A percentile compares a stretch with the other conserved stretches of the same genome.
These are phyloP conservation scores for Trichoderma koningiopsis DNA, from an alignment of 2,329 filamentous ascomycete genomes.

Conservation along the genomic window DNA sequence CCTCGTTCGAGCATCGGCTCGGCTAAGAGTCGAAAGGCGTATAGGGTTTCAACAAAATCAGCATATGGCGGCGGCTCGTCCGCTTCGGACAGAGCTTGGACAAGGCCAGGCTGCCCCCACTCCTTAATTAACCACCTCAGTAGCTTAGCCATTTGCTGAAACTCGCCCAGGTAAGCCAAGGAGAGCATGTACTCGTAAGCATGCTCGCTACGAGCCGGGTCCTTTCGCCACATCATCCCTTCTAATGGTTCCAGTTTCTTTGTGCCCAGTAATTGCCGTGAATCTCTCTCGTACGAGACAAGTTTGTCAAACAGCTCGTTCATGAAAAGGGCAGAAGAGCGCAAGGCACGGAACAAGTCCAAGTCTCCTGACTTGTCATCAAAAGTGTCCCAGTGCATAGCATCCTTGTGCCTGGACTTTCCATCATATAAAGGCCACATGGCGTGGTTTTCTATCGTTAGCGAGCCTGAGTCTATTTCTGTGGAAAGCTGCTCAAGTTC, in stretches of 20 bases:
- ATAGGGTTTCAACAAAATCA: conserved; percentile 45
- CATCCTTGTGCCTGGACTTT: not conserved
- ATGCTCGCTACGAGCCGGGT: conserved; percentile 42
- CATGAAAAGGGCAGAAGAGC: conserved; percentile 31
- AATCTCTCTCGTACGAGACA: conserved; percentile 32
- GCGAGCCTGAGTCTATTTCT: conserved; percentile 27
- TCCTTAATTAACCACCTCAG: conserved; percentile 61
- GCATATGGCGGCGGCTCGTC: conserved; percentile 39
- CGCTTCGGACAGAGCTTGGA: conserved; percentile 41
- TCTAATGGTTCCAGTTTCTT: conserved; percentile 38
- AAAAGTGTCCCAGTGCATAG: conserved; percentile 14
- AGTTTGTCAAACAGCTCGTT: conserved; percentile 36
- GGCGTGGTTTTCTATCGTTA: conserved; percentile 15
- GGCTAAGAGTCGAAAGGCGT: conserved; percentile 52
- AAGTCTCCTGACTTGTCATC: not conserved
- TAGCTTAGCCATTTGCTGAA: conserved; percentile 57
- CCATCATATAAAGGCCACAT: conserved; percentile 16
- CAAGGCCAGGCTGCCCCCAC: conserved; percentile 41
- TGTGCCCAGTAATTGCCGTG: conserved; percentile 28
- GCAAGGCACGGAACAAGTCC: conserved; percentile 27
- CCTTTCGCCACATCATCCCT: conserved; percentile 38
- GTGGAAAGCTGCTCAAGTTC: conserved; percentile 32
- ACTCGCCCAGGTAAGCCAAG: conserved; percentile 63
- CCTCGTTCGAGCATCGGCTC: conserved; percentile 44
- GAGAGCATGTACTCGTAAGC: conserved; percentile 63